Evolutionary conservation across 1,284 basidiomycete genomes (phyloP).

Genomic region (Boletus holoroseus): DNA sequence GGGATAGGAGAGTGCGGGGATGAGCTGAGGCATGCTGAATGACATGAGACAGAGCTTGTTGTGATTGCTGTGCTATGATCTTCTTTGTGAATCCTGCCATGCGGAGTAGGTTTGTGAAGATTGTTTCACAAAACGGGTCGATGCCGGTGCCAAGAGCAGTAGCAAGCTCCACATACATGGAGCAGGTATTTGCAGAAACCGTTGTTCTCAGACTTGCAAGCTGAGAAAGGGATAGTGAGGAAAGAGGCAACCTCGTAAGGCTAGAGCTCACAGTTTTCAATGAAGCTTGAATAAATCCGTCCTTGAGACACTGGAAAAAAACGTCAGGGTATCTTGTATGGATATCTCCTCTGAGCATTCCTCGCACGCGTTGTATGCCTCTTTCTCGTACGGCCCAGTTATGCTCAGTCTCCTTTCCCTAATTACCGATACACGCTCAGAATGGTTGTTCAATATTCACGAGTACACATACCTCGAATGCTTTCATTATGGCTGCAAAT

Average conservation of each 20-base stretch:
- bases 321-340: constrained; percentile 67
- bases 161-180: constrained; percentile 75
- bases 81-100: constrained; percentile 97
- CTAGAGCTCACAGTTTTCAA: constrained; percentile 70
- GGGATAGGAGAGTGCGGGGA: constrained; percentile 64
- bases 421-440: constrained; percentile 13
- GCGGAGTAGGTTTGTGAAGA: constrained; percentile 72
- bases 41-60: constrained; percentile 64
- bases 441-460: not conserved
- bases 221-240: constrained; percentile 38
- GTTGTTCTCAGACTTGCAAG: constrained; percentile 89
- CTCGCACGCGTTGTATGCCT: constrained; percentile 75
- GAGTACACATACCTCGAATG: constrained; percentile 63
- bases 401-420: constrained; percentile 95
- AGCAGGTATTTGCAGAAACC: constrained; percentile 75
- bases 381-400: constrained; percentile 90
- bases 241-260: not conserved
- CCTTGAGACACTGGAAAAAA: constrained; percentile 73
- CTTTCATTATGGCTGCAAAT: constrained; percentile 70
- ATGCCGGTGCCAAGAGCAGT: constrained; percentile 62
- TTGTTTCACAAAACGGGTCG: constrained; percentile 72
- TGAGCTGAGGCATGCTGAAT: constrained; percentile 69
- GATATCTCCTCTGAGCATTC: constrained; percentile 86
- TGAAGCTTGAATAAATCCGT: constrained; percentile 75
- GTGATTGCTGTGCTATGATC: constrained; percentile 83